These are phyloP conservation scores for Wallacemonas rigidus DNA, from an alignment of 208 protist genomes.

Conservation along the genomic window DNA sequence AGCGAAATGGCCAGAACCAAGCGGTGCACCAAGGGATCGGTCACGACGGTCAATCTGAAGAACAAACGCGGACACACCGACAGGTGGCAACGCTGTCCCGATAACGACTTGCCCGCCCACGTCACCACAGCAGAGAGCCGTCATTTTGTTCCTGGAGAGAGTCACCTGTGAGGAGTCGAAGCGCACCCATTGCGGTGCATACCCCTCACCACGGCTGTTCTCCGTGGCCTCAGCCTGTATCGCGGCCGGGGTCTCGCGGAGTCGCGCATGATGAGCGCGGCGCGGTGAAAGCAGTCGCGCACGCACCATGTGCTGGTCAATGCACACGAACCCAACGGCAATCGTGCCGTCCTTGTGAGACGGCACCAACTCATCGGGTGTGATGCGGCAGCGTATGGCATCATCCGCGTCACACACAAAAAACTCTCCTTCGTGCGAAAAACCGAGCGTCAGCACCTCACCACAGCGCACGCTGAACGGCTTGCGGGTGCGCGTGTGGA, in stretches of 20 bases:
- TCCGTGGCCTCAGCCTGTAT: neutral
- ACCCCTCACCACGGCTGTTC: slow-evolving; percentile 26
- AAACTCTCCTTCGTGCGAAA: slow-evolving; percentile 82
- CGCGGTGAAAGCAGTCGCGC: slow-evolving; percentile 40
- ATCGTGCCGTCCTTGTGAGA: slow-evolving; percentile 16
- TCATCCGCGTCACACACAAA: slow-evolving; percentile 80
- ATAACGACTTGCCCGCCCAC: slow-evolving; percentile 72
- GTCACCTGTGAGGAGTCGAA: slow-evolving; percentile 56
- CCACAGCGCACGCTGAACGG: slow-evolving; percentile 64
- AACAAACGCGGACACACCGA: slow-evolving; percentile 77
- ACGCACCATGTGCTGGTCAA: slow-evolving; percentile 50
- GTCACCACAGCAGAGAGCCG: slow-evolving; percentile 62
- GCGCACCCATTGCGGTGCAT: slow-evolving; percentile 61
- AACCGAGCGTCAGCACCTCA: slow-evolving; percentile 71
- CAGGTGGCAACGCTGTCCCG: slow-evolving; percentile 61
- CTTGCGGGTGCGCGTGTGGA: slow-evolving; percentile 44
- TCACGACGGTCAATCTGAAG: slow-evolving; percentile 74
- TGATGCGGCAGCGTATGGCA: slow-evolving; percentile 69
- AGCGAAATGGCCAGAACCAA: slow-evolving; percentile 87
- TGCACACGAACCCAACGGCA: slow-evolving; percentile 55
- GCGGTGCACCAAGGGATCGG: slow-evolving; percentile 43
- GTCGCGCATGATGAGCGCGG: slow-evolving; percentile 25
- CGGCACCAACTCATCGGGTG: slow-evolving; percentile 39
- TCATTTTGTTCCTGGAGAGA: slow-evolving; percentile 58
- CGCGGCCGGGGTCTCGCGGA: neutral